These are phyloP conservation scores for Boletus vinaceobasis DNA, from an alignment of 768 basidiomycete species.

Conservation along the genomic window DNA sequence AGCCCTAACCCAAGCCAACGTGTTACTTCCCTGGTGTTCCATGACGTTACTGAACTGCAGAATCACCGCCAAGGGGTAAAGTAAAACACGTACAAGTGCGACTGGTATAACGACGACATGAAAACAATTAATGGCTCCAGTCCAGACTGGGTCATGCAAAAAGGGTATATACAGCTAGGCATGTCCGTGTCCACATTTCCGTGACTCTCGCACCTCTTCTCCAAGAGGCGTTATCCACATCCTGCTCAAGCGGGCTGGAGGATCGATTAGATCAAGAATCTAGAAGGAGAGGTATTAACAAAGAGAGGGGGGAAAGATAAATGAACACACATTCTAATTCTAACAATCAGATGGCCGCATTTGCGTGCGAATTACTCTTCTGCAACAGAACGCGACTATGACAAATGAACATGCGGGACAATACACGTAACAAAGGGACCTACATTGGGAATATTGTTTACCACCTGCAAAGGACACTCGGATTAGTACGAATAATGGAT, in stretches of 20 bases:
- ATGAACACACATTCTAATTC: constrained; percentile 4
- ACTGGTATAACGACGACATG: too few species aligned
- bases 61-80: not conserved
- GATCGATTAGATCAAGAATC: constrained; percentile 2
- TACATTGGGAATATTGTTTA: constrained; percentile 6
- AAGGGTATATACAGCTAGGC: constrained; percentile 3
- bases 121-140: not conserved
- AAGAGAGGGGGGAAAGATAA: not conserved
- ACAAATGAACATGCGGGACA: not conserved
- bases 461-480: not conserved
- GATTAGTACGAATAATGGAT: not conserved
- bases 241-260: not conserved
- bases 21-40: not conserved
- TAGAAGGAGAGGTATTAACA: not conserved
- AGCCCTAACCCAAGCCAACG: not conserved
- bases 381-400: not conserved
- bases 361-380: not conserved
- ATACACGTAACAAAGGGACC: not conserved
- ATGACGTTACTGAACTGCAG: not conserved
- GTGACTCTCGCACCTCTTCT: not conserved
- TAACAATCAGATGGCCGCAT: not conserved
- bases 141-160: not conserved
- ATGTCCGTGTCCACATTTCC: not conserved
- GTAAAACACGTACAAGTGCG: not conserved
- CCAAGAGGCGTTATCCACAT: not conserved